phyloP scores from a whole-genome alignment of 495 filamentous ascomycete species.

The Tirmania nivea region DNA sequence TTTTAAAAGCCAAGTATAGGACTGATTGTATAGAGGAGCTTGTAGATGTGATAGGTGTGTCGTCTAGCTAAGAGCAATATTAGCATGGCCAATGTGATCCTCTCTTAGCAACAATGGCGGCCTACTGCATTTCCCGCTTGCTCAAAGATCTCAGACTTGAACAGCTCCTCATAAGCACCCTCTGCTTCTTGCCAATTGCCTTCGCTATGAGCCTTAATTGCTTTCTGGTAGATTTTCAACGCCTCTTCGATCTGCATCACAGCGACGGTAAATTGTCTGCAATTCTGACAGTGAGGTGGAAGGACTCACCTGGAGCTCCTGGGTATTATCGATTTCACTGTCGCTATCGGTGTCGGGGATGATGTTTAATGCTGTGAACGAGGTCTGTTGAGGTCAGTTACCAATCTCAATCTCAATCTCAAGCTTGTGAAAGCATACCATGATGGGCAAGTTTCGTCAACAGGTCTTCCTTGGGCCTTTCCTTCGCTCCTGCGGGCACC shows the following conservation, averaged over 20 bases:
- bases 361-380: constrained; percentile 71
- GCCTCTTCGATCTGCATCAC: constrained; percentile 65
- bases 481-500: no score
- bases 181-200: constrained; percentile 60
- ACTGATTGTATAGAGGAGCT: constrained; percentile 49
- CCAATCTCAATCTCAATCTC: no score
- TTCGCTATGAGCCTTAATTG: constrained; percentile 77
- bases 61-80: constrained; percentile 5
- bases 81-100: neutral
- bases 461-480: no score
- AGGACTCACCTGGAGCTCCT: constrained; percentile 48
- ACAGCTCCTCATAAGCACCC: constrained; percentile 64
- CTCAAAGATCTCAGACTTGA: constrained; percentile 76
- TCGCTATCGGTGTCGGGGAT: constrained; percentile 77
- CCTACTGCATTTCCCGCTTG: constrained; percentile 15
- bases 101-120: neutral
- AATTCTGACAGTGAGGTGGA: neutral
- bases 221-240: constrained; percentile 80
- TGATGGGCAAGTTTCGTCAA: no score
- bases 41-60: constrained; percentile 10
- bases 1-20: constrained; percentile 83
- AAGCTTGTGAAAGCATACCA: no score
- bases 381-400: constrained; percentile 3
- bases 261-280: neutral
- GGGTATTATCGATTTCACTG: constrained; percentile 83